phyloP scores from a whole-genome alignment of 345 rosid species.

The Toxicodendron radicans region DNA sequence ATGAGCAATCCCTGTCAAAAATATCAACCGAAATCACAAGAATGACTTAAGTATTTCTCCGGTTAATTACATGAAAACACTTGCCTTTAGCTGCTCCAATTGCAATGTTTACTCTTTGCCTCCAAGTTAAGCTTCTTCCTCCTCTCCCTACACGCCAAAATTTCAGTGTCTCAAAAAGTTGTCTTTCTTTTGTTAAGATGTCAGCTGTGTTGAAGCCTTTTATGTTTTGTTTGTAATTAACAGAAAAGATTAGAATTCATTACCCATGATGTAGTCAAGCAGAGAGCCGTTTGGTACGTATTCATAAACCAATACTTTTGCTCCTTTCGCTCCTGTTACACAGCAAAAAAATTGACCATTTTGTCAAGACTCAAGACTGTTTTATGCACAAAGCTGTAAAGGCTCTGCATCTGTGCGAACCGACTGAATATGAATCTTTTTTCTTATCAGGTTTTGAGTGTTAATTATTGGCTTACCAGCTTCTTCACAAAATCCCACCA shows the following conservation, averaged over 20 bases:
- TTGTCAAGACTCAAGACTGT: neutral
- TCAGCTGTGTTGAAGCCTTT: no score
- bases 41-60: no score
- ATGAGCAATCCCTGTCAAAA: constrained; percentile 51
- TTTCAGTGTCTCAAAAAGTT: no score
- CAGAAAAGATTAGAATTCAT: neutral
- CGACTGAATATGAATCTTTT: no score
- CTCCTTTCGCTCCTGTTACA: constrained; percentile 43
- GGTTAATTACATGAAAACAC: neutral
- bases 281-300: constrained; percentile 58
- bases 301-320: constrained; percentile 51
- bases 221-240: neutral
- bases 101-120: constrained; percentile 55
- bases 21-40: neutral
- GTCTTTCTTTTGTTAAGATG: no score
- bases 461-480: constrained; percentile 28
- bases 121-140: constrained; percentile 51
- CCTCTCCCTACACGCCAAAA: constrained; percentile 36
- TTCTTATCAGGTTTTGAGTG: no score
- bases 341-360: neutral
- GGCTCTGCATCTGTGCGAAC: no score
- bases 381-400: no score
- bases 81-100: constrained; percentile 64
- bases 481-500: constrained; percentile 70
- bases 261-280: constrained; percentile 58